Conservation (phyloP, 2,329 filamentous ascomycete genomes). For the Fusarium chaquense region DNA sequence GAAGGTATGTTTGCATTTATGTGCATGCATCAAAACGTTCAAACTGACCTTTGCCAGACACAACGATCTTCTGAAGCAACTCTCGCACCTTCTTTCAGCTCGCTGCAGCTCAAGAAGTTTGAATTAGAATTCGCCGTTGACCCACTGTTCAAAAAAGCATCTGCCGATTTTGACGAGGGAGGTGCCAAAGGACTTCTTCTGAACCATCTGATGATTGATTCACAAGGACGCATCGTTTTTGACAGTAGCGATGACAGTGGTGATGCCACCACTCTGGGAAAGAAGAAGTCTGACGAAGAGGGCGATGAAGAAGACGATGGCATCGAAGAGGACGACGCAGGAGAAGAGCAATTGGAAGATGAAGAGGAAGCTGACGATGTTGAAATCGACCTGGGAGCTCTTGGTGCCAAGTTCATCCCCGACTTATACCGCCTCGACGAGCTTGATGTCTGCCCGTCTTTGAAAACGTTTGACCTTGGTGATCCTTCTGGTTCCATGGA, state of each 20-base stretch:
- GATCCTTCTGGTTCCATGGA: conserved; percentile 87
- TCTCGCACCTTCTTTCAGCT: conserved; percentile 86
- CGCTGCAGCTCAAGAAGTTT: conserved; percentile 95
- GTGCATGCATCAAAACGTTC: not conserved
- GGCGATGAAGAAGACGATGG: conserved; percentile 56
- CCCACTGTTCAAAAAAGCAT: conserved; percentile 98
- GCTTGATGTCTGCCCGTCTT: conserved; percentile 92
- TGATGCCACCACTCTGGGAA: conserved; percentile 57
- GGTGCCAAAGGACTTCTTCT: conserved; percentile 94
- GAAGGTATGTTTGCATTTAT: conserved; percentile 66
- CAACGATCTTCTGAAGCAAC: conserved; percentile 93
- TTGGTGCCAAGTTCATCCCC: conserved; percentile 87
- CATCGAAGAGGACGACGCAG: conserved; percentile 52
- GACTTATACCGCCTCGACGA: conserved; percentile 81
- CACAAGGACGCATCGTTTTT: conserved; percentile 92
- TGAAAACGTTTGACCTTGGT: conserved; percentile 93
- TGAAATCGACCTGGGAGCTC: conserved; percentile 81
- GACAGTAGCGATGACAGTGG: conserved; percentile 92
- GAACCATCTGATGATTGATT: conserved; percentile 97
- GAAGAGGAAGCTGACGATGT: conserved; percentile 61
- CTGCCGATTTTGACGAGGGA: conserved; percentile 97
- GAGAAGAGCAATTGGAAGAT: conserved; percentile 51
- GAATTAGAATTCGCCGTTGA: conserved; percentile 97
- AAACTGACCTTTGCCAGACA: conserved; percentile 55
- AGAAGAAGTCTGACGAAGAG: conserved; percentile 56